phyloP scores from a whole-genome alignment of 306 rosid genomes.

The Vicia sativa region DNA sequence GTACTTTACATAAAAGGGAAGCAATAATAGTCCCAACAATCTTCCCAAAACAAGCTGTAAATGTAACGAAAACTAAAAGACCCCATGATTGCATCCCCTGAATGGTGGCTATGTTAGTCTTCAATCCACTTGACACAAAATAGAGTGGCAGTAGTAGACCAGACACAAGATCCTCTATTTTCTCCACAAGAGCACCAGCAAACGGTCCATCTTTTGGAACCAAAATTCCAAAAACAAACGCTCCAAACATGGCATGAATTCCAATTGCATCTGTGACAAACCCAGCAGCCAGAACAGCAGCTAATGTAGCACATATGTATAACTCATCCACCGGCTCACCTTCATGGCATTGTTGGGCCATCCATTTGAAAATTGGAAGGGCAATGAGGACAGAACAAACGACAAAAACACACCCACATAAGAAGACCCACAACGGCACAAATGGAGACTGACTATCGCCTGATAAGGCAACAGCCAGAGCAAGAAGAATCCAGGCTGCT shows the following conservation, averaged over 20 bases:
- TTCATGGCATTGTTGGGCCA: slow-evolving; percentile 61
- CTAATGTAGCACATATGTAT: slow-evolving; percentile 71
- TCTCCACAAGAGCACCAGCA: slow-evolving; percentile 73
- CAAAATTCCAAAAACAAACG: slow-evolving; percentile 76
- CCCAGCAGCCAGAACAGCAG: slow-evolving; percentile 77
- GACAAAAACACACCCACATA: slow-evolving; percentile 65
- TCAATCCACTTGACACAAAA: slow-evolving; percentile 89
- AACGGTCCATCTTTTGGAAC: slow-evolving; percentile 79
- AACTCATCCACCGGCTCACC: slow-evolving; percentile 74
- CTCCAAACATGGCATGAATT: slow-evolving; percentile 93
- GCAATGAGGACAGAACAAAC: slow-evolving; percentile 41
- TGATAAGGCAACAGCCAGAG: slow-evolving; percentile 79
- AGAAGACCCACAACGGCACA: slow-evolving; percentile 76
- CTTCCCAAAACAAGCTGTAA: slow-evolving; percentile 86
- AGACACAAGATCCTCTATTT: slow-evolving; percentile 90
- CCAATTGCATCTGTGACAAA: slow-evolving; percentile 79
- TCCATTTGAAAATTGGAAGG: slow-evolving; percentile 73
- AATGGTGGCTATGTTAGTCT: slow-evolving; percentile 80
- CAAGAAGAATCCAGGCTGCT: slow-evolving; percentile 94
- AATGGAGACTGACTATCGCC: slow-evolving; percentile 62
- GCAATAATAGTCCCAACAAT: slow-evolving; percentile 68
- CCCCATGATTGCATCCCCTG: slow-evolving; percentile 85
- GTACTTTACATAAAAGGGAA: slow-evolving; percentile 58
- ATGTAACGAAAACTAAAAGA: slow-evolving; percentile 63
- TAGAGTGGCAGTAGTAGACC: slow-evolving; percentile 79